Evolutionary conservation across 2,329 filamentous ascomycete species (phyloP).

Genomic region (Trichoderma atrobrunneum): DNA sequence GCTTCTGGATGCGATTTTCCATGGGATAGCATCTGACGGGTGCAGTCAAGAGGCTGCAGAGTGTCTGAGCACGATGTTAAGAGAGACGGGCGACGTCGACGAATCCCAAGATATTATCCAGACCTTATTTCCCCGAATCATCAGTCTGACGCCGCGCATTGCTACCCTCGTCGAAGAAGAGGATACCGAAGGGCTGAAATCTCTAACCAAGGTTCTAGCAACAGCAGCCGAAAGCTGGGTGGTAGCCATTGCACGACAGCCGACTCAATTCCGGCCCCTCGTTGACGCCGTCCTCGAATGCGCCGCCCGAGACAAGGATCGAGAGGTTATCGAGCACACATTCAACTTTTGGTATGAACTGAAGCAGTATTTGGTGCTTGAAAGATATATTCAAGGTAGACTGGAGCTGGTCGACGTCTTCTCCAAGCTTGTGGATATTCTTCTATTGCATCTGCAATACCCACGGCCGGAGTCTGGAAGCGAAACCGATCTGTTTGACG

Average conservation of each 20-base stretch:
- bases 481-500: constrained; percentile 85
- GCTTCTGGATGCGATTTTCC: constrained; percentile 76
- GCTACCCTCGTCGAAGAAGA: constrained; percentile 71
- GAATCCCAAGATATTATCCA: constrained; percentile 82
- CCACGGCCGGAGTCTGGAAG: constrained; percentile 71
- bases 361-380: constrained; percentile 91
- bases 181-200: constrained; percentile 82
- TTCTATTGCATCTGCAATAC: constrained; percentile 87
- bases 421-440: constrained; percentile 85
- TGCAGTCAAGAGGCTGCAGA: constrained; percentile 88
- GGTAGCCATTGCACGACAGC: constrained; percentile 81
- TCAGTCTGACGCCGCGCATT: constrained; percentile 75
- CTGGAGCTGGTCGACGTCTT: constrained; percentile 77
- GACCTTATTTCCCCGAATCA: constrained; percentile 74
- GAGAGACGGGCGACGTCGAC: constrained; percentile 90
- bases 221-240: constrained; percentile 96
- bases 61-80: constrained; percentile 86
- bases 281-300: constrained; percentile 94
- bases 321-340: constrained; percentile 88
- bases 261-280: constrained; percentile 74
- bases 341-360: constrained; percentile 99
- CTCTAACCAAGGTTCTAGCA: constrained; percentile 83
- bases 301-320: constrained; percentile 79
- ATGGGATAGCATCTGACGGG: constrained; percentile 69
- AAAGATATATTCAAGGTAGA: constrained; percentile 81